phyloP scores from a whole-genome alignment of 805 yeast species.

The Metschnikowia arizonensis region DNA sequence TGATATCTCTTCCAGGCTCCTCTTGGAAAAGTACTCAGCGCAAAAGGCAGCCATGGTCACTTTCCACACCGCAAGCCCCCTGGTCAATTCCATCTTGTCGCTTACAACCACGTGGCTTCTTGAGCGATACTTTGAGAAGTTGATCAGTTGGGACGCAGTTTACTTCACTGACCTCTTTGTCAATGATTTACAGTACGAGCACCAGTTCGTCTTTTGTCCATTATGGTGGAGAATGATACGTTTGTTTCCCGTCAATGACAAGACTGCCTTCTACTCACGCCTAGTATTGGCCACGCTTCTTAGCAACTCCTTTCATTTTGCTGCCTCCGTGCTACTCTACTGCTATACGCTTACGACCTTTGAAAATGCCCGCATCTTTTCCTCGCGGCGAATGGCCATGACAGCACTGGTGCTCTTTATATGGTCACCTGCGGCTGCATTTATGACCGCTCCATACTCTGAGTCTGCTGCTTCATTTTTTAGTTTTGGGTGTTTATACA shows the following conservation, averaged over 20 bases:
- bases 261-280: conserved; percentile 12
- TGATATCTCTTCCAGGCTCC: conserved; percentile 44
- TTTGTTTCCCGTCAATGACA: conserved; percentile 7
- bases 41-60: conserved; percentile 8
- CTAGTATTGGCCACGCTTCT: conserved; percentile 36
- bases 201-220: conserved; percentile 85
- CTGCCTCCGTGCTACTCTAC: conserved; percentile 47
- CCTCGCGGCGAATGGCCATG: conserved; percentile 20
- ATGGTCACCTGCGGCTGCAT: conserved; percentile 78
- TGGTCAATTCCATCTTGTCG: conserved; percentile 7
- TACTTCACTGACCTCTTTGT: conserved; percentile 60
- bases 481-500: conserved; percentile 52
- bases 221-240: conserved; percentile 60
- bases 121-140: conserved; percentile 40
- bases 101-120: background rate
- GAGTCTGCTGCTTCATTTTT: conserved; percentile 68
- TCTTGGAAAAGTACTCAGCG: conserved; percentile 23
- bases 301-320: conserved; percentile 50
- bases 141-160: conserved; percentile 83
- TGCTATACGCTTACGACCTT: conserved; percentile 38
- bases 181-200: conserved; percentile 61
- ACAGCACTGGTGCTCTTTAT: conserved; percentile 41
- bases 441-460: conserved; percentile 67
- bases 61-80: conserved; percentile 10
- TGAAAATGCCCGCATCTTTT: conserved; percentile 18